Evolutionary conservation across 768 basidiomycete genomes (phyloP), one percentile per base, ranked within the genome.

Genomic region (Lentinula raphanica): DNA sequence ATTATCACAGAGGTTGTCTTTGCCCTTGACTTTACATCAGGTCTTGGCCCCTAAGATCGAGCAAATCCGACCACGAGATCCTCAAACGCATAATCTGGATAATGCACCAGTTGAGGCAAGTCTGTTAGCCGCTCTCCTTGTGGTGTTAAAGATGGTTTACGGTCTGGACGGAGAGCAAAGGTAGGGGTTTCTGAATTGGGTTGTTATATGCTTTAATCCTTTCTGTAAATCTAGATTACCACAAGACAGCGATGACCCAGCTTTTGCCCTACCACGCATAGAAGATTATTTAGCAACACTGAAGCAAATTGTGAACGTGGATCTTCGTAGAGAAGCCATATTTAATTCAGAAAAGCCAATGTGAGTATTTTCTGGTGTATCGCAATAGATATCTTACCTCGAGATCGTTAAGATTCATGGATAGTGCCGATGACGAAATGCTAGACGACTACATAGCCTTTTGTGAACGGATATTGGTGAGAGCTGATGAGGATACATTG

Each of bases 81-180:
- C 74, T 15, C 72, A 70, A 46, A 67, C 71, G 23, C 83, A 85
- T 66, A 78, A 75, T 55, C 76, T 79, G 55, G 90, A 91, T 68
- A 84, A 80, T 62, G 78, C 80, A 28, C 84, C 90, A 5, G 79
- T 86, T 9, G 92, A 94, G 66, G 72, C 87, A 49, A 79, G 80
- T 2, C 71, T 92, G 23, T 67, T 82, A 44, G 83, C 81, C 2
- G 76, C 75, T 13, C 79, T 81, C 49, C 76, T 94, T 12, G 77
- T 92, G 11, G 84, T 86, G 35, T 75, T 94, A 64, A 95, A 94
- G 73, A 78, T 96, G 78, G 80, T 86, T 25, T 94, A 94, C 65
- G 94, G 93, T 0, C 66, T 94, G 28, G 92, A 94, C 67, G 90
- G 85, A 28, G 74, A 73, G 61, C 57, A 64, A 54, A 81, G 90